A percentile compares a stretch with the other conserved stretches of the same genome.
phyloP scores from a whole-genome alignment of 345 rosid species.

The Erodium maritimum region DNA sequence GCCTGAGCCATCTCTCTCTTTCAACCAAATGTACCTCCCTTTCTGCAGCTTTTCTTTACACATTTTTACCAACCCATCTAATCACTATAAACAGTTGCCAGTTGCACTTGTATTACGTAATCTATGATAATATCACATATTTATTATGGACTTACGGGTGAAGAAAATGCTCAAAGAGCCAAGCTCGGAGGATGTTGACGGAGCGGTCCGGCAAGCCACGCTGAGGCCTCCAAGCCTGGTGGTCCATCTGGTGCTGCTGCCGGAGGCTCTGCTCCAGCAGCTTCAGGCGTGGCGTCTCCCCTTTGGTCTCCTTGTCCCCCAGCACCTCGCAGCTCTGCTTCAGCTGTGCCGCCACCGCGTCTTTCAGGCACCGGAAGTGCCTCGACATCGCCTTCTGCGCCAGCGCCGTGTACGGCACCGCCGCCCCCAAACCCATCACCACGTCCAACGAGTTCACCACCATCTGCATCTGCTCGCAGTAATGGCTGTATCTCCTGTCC shows the following conservation, averaged over 20 bases:
- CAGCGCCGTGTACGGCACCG: constrained; percentile 80
- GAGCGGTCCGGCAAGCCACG: constrained; percentile 96
- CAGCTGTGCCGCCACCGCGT: constrained; percentile 58
- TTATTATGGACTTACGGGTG: constrained; percentile 67
- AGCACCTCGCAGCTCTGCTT: constrained; percentile 67
- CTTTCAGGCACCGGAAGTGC: constrained; percentile 86
- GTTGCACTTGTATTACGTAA: too few species aligned
- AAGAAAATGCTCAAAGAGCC: constrained; percentile 98
- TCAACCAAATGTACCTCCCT: too few species aligned
- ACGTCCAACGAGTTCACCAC: constrained; percentile 91
- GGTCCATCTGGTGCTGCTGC: constrained; percentile 92
- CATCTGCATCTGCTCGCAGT: constrained; percentile 95
- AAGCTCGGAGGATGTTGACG: constrained; percentile 80
- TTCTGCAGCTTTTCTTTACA: too few species aligned
- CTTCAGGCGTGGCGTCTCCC: constrained; percentile 83
- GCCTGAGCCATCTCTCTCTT: too few species aligned
- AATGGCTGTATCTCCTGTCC: constrained; percentile 81
- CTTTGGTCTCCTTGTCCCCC: constrained; percentile 82
- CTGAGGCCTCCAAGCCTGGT: constrained; percentile 96
- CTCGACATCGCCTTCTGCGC: constrained; percentile 99
- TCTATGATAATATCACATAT: too few species aligned
- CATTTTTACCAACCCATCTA: too few species aligned
- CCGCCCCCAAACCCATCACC: constrained; percentile 86
- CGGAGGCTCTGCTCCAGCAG: constrained; percentile 77
- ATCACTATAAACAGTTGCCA: background rate